A percentile compares a stretch with the other conserved stretches of the same genome.
phyloP scores from a whole-genome alignment of 495 filamentous ascomycete genomes.

The Cercophora scortea region DNA sequence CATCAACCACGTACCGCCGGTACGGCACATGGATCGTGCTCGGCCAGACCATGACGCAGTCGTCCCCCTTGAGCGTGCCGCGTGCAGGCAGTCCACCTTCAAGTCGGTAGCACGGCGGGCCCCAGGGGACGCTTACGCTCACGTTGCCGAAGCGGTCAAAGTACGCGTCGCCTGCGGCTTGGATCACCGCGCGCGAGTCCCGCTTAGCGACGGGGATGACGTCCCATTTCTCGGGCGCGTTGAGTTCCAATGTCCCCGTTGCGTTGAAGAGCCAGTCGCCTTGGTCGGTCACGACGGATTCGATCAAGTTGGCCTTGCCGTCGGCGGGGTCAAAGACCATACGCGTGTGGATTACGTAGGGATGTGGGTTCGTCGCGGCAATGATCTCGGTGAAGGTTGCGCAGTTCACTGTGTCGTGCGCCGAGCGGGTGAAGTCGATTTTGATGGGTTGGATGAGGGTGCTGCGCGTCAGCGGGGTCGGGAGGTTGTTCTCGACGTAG shows the following conservation, averaged over 20 bases:
- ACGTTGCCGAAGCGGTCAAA: constrained; percentile 29
- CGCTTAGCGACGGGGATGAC: constrained; percentile 21
- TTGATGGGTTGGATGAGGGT: constrained; percentile 8
- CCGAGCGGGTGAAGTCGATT: constrained; percentile 14
- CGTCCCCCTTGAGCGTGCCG: constrained; percentile 1
- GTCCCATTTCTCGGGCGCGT: constrained; percentile 28
- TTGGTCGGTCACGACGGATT: constrained; percentile 26
- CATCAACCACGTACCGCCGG: constrained; percentile 32
- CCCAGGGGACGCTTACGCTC: constrained; percentile 25
- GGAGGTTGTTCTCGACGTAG: constrained; percentile 13
- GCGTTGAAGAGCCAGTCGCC: constrained; percentile 38
- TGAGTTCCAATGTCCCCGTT: constrained; percentile 23
- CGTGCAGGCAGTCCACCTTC: constrained; percentile 23
- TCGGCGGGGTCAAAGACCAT: constrained; percentile 16
- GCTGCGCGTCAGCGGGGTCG: not conserved
- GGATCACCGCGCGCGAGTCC: constrained; percentile 21
- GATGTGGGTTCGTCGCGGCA: constrained; percentile 24
- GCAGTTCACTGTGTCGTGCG: constrained; percentile 29
- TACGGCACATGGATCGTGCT: constrained; percentile 26
- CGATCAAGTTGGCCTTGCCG: constrained; percentile 23
- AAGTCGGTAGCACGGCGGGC: constrained; percentile 24
- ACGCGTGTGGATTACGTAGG: constrained; percentile 32
- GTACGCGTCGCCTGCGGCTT: constrained; percentile 29
- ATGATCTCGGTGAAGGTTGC: constrained; percentile 42
- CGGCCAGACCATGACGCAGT: constrained; percentile 11